Base-by-base conservation (phyloP, 1,284 basidiomycete species). In the Ustilago shanxiensis region DNA sequence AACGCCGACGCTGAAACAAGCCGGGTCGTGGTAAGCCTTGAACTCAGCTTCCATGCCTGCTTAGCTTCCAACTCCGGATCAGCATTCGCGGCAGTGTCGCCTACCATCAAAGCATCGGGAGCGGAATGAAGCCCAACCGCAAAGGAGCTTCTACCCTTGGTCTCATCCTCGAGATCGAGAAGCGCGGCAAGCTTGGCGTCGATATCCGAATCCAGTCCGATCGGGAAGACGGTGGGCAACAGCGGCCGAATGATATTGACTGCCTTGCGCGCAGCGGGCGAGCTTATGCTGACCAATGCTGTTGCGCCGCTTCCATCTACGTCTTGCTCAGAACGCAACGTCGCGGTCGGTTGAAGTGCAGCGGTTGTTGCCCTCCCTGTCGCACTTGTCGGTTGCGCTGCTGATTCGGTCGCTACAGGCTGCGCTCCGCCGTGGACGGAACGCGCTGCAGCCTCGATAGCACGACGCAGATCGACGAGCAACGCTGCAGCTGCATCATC, bases 381-480 rank as follows among this genome's bases (percentile, higher is more conserved):
- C 35, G 45, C 55, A 37, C 24, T 16, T 8, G 51, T 54, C 14
- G 50, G 26, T 20, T 41, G 41, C 24, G 44, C 22, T 44, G 54
- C 35, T 9, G 39, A 60, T 10, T 57, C 52, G 14, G 47, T 67
- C 2, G 49, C 60, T 9, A 39, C 24, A 11, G 41, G 11, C 31
- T 53, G 66, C 9, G 33, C 58, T 14, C 45, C 16, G 16, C 60
- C 65, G 0, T 61, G 60, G n/a, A 65, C 73, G 39, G 65, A 62
- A 31, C 70, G 66, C 14, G 76, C 39, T 22, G 83, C 83, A 18
- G 78, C 79, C 28, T 86, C 83, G 33, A 86, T 75, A 0, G 80
- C 79, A 41, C 79, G 65, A 5, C 81, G 71, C 24, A 84, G 57
- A 59, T 86, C 79, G n/a, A 84, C 83, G 2, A 77, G 52, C 33